Evolutionary conservation across 1,284 basidiomycete genomes (phyloP), one percentile per base, ranked within the genome.

Genomic region (Sporisorium iseilematis-ciliati): DNA sequence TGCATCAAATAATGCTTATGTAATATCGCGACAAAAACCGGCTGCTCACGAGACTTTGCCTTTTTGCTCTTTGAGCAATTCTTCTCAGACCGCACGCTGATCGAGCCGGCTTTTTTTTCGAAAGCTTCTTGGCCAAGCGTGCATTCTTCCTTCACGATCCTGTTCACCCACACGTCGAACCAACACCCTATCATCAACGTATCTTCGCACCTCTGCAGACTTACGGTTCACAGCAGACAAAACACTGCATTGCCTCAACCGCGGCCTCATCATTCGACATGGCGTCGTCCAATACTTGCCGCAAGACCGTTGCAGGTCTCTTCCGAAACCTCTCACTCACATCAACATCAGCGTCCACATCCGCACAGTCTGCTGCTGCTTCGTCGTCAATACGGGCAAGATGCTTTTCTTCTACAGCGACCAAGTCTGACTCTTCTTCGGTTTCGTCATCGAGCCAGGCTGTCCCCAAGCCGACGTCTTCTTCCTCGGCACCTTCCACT

Each of bases 301-400:
- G 57, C 60, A 65, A 50, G 20, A 46, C 57, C 58, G 58, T 71
- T 10, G 54, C 63, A 6, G 51, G 68, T 40, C 68, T 71, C 11
- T 40, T 71, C 4, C 51, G 55, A 40, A 65, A 62, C 29, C 58
- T 71, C 25, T 58, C 68, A 26, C 46, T 64, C 41, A 14, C 53
- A 20, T 61, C 62, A 1, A 6, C 62, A 7, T 46, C 63, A 21
- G 49, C 62, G 18, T 64, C 67, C 18, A 51, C 62, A 41, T 57
- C 62, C 3, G 10, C 67, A 57, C 55, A 57, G 35, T n/a, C 48
- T 31, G 48, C 26, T 31, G 48, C 26, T 20, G 35, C 48, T 16
- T 49, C 43, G 21, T 41, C 53, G 4, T 56, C 54, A 45, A 45
- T 41, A 65, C 21, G 43, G 18, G 48, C 59, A 55, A 46, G 58